Percentiles rank a stretch among this genome's conserved stretches.
These are phyloP conservation scores for Kluyveromyces sp. DNA, from an alignment of 1,139 yeast genomes.

Conservation along the genomic window DNA sequence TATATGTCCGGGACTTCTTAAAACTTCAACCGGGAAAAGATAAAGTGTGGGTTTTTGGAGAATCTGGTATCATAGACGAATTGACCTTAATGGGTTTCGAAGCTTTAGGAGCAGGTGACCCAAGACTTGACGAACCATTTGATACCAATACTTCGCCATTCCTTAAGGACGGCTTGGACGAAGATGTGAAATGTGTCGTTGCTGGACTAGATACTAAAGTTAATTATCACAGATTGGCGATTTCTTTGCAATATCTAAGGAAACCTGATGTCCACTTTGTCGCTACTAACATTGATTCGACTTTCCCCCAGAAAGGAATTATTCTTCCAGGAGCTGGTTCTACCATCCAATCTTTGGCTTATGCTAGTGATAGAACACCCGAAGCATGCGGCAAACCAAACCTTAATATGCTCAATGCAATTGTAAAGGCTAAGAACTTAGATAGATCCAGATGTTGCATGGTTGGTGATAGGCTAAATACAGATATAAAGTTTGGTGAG, in stretches of 20 bases:
- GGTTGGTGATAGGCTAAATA: constrained; percentile 93
- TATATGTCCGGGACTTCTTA: constrained; percentile 70
- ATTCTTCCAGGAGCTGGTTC: constrained; percentile 95
- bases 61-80: constrained; percentile 71
- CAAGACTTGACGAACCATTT: constrained; percentile 34
- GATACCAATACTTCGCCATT: constrained; percentile 40
- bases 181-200: constrained; percentile 75
- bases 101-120: constrained; percentile 68
- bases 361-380: constrained; percentile 68
- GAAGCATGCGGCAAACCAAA: constrained; percentile 89
- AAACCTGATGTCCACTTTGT: constrained; percentile 65
- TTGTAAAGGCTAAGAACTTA: constrained; percentile 53
- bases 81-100: constrained; percentile 57
- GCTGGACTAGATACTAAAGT: constrained; percentile 75
- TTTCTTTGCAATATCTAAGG: constrained; percentile 72
- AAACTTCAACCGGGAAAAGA: constrained; percentile 56
- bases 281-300: constrained; percentile 94
- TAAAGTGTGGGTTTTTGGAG: constrained; percentile 85
- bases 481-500: constrained; percentile 88
- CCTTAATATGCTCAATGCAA: constrained; percentile 83
- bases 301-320: constrained; percentile 83
- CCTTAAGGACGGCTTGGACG: constrained; percentile 47
- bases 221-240: constrained; percentile 74
- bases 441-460: constrained; percentile 66
- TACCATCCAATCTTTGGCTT: constrained; percentile 70